Base-by-base conservation (phyloP, 352 stramenopile species). In the Globisporangium nagaii region DNA sequence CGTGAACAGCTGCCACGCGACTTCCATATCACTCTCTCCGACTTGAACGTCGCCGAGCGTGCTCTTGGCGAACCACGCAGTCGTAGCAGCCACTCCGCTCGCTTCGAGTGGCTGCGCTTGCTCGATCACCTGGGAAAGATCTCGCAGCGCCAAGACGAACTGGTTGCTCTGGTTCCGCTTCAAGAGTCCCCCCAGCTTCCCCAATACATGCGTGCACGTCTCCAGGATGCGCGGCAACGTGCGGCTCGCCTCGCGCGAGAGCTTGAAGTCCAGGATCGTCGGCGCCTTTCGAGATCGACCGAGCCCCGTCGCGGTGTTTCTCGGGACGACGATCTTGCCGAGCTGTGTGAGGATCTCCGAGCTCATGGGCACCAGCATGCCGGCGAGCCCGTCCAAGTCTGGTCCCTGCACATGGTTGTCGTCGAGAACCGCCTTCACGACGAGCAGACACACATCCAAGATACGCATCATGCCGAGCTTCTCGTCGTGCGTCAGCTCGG, bases 111-210 rank as follows among this genome's bases (percentile, higher is more conserved):
- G 30, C 22, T 47, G 39, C 2, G 39, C 20, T 52, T 44, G 47
- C 37, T 53, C 24, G 9, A 76, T 11, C 11, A 86, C 48, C 1
- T 53, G 22, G 22, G 79, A 43, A 4, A 89, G 52, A 47, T 85
- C 68, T 27, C 80, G 73, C 39, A 87, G 58, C 22, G 63, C 50
- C 57, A 83, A 65, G 17, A 71, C 71, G 28, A 66, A 89, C 56
- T 83, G 73, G 42, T 86, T 87, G 37, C 59, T 71, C 25, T 56
- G 69, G 41, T 89, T 89, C 3, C 43, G 36, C 50, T 87, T 89
- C 37, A 89, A 17, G 20, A 67, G 42, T 0, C 52, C 42, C 2
- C 66, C 62, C 25, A 87, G 54, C 20, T 60, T 69, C 12, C 60
- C 64, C 4, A 89, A 55, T 9, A 89, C 35, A 41, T 73, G 73